phyloP scores from a whole-genome alignment of 2,329 filamentous ascomycete genomes.

The Blumeriella jaapii region DNA sequence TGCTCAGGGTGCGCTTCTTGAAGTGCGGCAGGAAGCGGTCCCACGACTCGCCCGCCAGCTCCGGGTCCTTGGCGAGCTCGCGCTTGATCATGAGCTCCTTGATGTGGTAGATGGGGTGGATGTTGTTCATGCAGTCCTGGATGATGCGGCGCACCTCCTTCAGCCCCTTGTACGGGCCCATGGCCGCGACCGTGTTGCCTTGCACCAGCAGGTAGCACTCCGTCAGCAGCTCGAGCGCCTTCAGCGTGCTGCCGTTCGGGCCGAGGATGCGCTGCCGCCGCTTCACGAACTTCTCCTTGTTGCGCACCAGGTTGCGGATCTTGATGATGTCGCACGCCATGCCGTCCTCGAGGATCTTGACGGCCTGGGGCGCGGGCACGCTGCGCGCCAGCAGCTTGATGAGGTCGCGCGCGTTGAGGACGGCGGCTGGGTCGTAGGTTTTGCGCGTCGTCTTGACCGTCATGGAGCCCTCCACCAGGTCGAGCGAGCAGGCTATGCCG shows the following conservation, averaged over 20 bases:
- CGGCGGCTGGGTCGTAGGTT: conserved; percentile 83
- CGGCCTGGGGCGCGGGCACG: conserved; percentile 82
- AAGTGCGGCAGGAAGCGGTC: conserved; percentile 94
- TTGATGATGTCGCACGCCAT: conserved; percentile 93
- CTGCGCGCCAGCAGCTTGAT: conserved; percentile 87
- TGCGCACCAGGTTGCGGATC: conserved; percentile 78
- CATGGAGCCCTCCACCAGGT: conserved; percentile 94
- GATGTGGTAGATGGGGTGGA: conserved; percentile 84
- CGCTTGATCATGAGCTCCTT: conserved; percentile 93
- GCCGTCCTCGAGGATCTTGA: conserved; percentile 90
- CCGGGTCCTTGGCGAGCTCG: conserved; percentile 81
- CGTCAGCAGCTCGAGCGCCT: conserved; percentile 86
- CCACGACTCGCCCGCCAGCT: conserved; percentile 81
- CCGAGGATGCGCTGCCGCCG: conserved; percentile 85
- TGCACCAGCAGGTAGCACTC: conserved; percentile 90
- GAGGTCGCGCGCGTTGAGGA: conserved; percentile 86
- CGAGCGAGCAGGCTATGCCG: conserved; percentile 82
- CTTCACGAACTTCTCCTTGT: conserved; percentile 94
- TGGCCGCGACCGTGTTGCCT: conserved; percentile 85
- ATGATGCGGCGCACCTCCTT: conserved; percentile 86
- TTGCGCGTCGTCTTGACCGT: conserved; percentile 89
- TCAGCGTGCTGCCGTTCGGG: conserved; percentile 82
- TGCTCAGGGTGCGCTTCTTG: conserved; percentile 83
- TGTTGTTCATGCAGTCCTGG: conserved; percentile 93
- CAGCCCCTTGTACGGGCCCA: conserved; percentile 86